These are phyloP conservation scores for Ganoderma resinaceum DNA, from an alignment of 1,284 basidiomycete species.

Conservation along the genomic window DNA sequence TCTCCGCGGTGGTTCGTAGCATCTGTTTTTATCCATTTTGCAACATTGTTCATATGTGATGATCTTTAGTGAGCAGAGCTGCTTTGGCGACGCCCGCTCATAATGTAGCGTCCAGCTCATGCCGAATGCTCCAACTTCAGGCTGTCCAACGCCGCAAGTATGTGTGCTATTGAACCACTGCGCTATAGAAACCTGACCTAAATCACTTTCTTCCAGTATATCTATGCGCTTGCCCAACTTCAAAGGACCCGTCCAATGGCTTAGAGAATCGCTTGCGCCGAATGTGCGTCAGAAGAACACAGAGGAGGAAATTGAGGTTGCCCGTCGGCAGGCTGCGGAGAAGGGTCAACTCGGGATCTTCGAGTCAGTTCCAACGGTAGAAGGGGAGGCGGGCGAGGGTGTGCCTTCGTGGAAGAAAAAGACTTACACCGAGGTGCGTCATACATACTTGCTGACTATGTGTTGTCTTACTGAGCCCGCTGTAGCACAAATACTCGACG, in stretches of 20 bases:
- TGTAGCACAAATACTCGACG: constrained; percentile 89
- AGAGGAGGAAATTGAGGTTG: constrained; percentile 56
- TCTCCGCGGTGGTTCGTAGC: constrained; percentile 35
- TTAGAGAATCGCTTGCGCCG: constrained; percentile 64
- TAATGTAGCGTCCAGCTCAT: constrained; percentile 38
- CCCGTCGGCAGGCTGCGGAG: constrained; percentile 57
- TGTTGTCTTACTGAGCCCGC: not conserved
- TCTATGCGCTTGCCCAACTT: constrained; percentile 38
- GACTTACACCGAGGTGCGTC: constrained; percentile 41
- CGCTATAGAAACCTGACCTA: not conserved
- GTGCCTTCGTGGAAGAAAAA: constrained; percentile 35
- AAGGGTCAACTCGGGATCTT: constrained; percentile 65
- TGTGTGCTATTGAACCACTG: constrained; percentile 24
- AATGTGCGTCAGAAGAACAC: constrained; percentile 53
- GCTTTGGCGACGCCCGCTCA: constrained; percentile 25
- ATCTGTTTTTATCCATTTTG: too few relatives aligned
- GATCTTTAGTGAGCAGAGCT: constrained; percentile 20
- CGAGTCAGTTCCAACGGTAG: constrained; percentile 45
- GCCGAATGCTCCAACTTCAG: constrained; percentile 39
- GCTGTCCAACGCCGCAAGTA: constrained; percentile 50
- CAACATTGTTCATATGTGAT: not conserved
- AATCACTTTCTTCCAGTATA: constrained; percentile 32
- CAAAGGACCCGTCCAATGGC: constrained; percentile 65
- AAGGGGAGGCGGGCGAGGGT: constrained; percentile 31
- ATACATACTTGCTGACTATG: not conserved